Percentiles rank a stretch among this genome's conserved stretches.
Conservation (phyloP, 345 rosid species). For the Lepidium africanum region DNA sequence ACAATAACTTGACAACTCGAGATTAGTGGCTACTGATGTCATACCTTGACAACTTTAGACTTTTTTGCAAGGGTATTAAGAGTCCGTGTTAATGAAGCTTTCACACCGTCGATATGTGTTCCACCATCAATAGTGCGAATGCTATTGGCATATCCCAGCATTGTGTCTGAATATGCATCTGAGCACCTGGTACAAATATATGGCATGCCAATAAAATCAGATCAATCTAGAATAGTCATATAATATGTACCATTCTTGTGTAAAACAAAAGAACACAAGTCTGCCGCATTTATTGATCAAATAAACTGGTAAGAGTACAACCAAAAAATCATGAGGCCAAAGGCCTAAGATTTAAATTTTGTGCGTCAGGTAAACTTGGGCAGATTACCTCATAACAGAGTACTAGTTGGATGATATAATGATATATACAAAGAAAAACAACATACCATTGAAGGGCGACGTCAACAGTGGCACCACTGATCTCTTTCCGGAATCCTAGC, state of each 20-base stretch:
- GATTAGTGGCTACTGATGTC: slow-evolving; percentile 9
- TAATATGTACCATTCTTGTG: background rate
- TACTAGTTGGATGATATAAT: background rate
- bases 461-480: slow-evolving; percentile 60
- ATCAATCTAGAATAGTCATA: background rate
- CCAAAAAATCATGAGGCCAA: background rate
- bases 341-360: background rate
- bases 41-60: slow-evolving; percentile 78
- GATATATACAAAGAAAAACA: background rate
- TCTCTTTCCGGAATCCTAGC: slow-evolving; percentile 61
- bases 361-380: background rate
- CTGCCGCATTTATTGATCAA: background rate
- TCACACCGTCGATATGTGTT: slow-evolving; percentile 91
- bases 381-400: background rate
- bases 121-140: slow-evolving; percentile 96
- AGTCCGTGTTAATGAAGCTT: slow-evolving; percentile 85
- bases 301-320: slow-evolving; percentile 1
- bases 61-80: slow-evolving; percentile 82
- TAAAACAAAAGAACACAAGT: background rate
- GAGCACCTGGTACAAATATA: slow-evolving; percentile 56
- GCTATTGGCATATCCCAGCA: slow-evolving; percentile 96
- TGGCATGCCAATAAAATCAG: slow-evolving; percentile 7
- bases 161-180: slow-evolving; percentile 94
- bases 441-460: slow-evolving; percentile 90
- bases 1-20: too few relatives aligned